Percentiles rank a stretch among this genome's conserved stretches.
Conservation (phyloP, 2,329 filamentous ascomycete genomes). For the Graphilbum sp. region DNA sequence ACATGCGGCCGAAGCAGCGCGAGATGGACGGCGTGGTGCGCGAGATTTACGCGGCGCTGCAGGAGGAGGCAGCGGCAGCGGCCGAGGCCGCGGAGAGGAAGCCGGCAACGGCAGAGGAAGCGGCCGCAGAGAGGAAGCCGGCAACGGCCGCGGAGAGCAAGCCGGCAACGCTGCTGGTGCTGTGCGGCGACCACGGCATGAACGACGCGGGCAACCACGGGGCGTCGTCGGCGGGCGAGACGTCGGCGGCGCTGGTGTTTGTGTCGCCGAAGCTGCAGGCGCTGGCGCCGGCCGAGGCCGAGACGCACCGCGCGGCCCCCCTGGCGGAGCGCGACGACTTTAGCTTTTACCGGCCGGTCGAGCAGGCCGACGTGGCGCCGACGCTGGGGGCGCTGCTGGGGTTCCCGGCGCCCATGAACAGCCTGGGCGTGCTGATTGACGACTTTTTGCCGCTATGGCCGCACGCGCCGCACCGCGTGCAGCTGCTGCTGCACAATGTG, state of each 20-base stretch:
- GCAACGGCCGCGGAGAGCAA: slow-evolving; percentile 51
- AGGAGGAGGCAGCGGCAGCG: too few relatives aligned
- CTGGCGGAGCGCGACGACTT: slow-evolving; percentile 50
- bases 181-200: slow-evolving; percentile 97
- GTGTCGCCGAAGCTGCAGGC: slow-evolving; percentile 60
- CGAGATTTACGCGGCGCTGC: slow-evolving; percentile 61
- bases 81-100: slow-evolving; percentile 51
- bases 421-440: slow-evolving; percentile 69
- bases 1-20: slow-evolving; percentile 82
- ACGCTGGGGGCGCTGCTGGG: slow-evolving; percentile 77
- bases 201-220: slow-evolving; percentile 96
- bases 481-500: slow-evolving; percentile 63
- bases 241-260: slow-evolving; percentile 82
- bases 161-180: slow-evolving; percentile 61
- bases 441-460: slow-evolving; percentile 68
- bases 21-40: slow-evolving; percentile 48
- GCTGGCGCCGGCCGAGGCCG: not conserved
- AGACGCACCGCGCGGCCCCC: not conserved
- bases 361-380: slow-evolving; percentile 87
- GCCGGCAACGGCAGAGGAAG: slow-evolving; percentile 57
- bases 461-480: slow-evolving; percentile 39
- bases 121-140: too few relatives aligned
- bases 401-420: slow-evolving; percentile 79
- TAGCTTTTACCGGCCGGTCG: slow-evolving; percentile 67
- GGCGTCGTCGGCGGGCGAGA: slow-evolving; percentile 84